Evolutionary conservation across 768 basidiomycete species (phyloP), one percentile per base, ranked within the genome.

Genomic region (Termitomyces eurrhizus): DNA sequence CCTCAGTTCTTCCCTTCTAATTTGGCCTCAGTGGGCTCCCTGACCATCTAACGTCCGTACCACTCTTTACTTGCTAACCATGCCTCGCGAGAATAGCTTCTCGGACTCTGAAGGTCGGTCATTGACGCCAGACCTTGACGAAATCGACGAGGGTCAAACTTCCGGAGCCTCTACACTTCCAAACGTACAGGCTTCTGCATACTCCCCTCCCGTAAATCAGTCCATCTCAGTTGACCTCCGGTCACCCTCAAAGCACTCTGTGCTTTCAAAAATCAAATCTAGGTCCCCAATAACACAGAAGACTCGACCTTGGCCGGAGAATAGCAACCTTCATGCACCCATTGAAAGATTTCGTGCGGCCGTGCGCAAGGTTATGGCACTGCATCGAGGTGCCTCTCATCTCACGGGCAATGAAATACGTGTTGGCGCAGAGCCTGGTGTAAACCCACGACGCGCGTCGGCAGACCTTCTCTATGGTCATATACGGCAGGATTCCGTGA

Each of bases 51-150:
- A 14, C 24, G 36, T 54, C 37, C 29, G 16, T 21, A 24, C 46
- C 66, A 61, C 44, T 65, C 65, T 46, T 64, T 62, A 6, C 41
- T 32, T 37, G 58, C 35, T 58, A 63, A 33, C 36, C 36, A 86
- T 88, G 86, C 83, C 86, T 50, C 79, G 86, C 58, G 84, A 86
- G 68, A 87, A 88, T 73, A 87, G 85, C 71, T 80, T 87, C 73
- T 79, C 77, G 64, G 87, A 89, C 70, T 84, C 83, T 39, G 85
- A 85, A 35, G 83, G 84, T 26, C 80, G 85, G 32, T 88, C 86
- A 9, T 73, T 88, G 56, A 87, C 86, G 5, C 84, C 86, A n/a
- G 85, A 88, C 70, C 69, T 80, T 21, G 81, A 82, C 52, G 85
- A 84, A 5, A 52, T 42, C 4, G 59, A 51, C 56, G 61, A 63